phyloP scores from a whole-genome alignment of 805 yeast species.

The Ogataea degrootiae region DNA sequence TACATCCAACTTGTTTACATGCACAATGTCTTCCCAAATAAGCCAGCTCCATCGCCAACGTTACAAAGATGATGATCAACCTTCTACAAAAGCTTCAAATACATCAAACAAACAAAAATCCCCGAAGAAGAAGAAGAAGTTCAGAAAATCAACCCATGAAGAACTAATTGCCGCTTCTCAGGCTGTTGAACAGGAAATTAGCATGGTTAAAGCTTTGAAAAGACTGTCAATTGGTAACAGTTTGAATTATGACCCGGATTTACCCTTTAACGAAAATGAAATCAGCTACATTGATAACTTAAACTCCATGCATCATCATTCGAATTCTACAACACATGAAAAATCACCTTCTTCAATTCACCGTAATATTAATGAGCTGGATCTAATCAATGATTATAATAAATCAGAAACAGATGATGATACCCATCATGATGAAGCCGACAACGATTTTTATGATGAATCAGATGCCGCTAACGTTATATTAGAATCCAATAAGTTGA shows the following conservation, averaged over 20 bases:
- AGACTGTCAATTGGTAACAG: constrained; percentile 65
- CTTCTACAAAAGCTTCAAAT: too few relatives aligned
- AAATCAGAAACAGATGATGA: constrained; percentile 2
- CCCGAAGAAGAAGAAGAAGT: constrained; percentile 1
- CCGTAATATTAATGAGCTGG: too few relatives aligned
- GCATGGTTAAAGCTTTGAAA: constrained; percentile 68
- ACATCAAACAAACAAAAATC: not conserved
- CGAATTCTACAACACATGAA: too few relatives aligned
- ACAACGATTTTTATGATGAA: constrained; percentile 8
- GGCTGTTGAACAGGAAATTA: constrained; percentile 70
- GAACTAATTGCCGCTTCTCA: constrained; percentile 59
- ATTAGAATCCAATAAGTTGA: constrained; percentile 41
- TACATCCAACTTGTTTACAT: too few relatives aligned
- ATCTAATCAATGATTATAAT: not conserved
- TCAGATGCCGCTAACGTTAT: constrained; percentile 17
- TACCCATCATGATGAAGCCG: not conserved
- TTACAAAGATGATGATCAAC: too few relatives aligned
- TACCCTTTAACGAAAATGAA: constrained; percentile 39
- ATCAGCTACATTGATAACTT: constrained; percentile 16
- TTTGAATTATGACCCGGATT: constrained; percentile 64
- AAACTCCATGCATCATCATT: constrained; percentile 2
- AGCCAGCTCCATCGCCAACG: too few relatives aligned
- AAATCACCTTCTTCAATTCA: too few relatives aligned
- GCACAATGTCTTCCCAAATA: too few relatives aligned
- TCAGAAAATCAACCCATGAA: constrained; percentile 29